These are phyloP conservation scores for Carex littledalei DNA, from an alignment of 176 grass and related monocot genomes.

Conservation along the genomic window DNA sequence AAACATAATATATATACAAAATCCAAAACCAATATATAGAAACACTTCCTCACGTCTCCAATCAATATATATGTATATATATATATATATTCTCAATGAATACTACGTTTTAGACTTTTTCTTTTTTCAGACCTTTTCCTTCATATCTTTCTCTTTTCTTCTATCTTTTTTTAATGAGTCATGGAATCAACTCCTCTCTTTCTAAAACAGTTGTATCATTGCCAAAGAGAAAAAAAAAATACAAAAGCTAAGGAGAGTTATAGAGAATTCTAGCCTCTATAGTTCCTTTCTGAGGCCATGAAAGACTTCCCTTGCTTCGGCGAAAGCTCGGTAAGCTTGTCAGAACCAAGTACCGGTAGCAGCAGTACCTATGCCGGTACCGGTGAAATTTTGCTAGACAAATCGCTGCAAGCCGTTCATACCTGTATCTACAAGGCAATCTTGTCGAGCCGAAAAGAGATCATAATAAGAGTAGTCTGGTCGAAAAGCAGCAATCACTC, in stretches of 20 bases:
- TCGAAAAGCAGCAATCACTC: slow-evolving; percentile 31
- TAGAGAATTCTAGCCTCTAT: background rate
- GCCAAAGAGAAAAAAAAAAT: background rate
- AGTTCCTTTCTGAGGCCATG: slow-evolving; percentile 32
- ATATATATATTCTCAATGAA: background rate
- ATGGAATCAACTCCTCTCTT: slow-evolving; percentile 18
- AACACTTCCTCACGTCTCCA: slow-evolving; percentile 9
- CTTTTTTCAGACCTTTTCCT: background rate
- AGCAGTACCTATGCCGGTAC: slow-evolving; percentile 27
- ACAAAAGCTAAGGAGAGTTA: background rate
- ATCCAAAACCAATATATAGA: slow-evolving; percentile 2
- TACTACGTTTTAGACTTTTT: slow-evolving; percentile 15
- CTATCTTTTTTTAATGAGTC: slow-evolving; percentile 6
- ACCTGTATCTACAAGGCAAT: slow-evolving; percentile 46
- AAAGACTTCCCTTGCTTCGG: slow-evolving; percentile 71
- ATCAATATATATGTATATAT: background rate
- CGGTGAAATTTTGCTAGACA: slow-evolving; percentile 29
- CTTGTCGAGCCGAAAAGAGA: slow-evolving; percentile 42
- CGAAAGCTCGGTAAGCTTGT: slow-evolving; percentile 44
- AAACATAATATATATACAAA: background rate
- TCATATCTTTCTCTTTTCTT: background rate
- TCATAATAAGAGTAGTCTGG: slow-evolving; percentile 53
- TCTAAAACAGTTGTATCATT: slow-evolving; percentile 10
- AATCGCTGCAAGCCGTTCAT: slow-evolving; percentile 39
- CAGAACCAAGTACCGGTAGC: slow-evolving; percentile 15